Conservation (phyloP, 148 eudicot genomes). For the Heliamphora exappendiculata region DNA sequence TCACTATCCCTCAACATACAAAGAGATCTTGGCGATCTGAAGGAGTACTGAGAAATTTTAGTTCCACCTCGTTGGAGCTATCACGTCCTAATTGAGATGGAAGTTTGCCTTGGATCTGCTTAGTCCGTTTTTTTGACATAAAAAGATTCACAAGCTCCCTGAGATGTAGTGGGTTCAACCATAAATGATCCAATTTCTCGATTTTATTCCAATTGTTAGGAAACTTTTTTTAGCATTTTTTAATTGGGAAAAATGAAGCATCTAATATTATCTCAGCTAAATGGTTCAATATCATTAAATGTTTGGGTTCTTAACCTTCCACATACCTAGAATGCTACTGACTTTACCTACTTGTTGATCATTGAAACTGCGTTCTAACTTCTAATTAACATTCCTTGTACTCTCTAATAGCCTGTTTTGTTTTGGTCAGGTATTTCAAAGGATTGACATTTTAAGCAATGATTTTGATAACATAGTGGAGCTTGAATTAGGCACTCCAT, state of each 20-base stretch:
- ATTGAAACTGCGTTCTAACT: not conserved
- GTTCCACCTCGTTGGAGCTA: no score
- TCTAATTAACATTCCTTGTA: no score
- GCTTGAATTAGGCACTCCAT: constrained; percentile 74
- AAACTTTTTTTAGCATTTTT: not conserved
- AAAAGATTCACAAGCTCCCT: no score
- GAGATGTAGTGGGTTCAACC: not conserved
- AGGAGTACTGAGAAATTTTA: no score
- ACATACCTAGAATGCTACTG: not conserved
- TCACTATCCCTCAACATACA: no score
- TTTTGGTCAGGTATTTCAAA: constrained; percentile 67
- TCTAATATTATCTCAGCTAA: not conserved
- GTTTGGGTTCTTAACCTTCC: not conserved
- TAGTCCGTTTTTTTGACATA: no score
- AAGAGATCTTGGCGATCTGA: no score
- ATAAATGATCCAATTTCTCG: not conserved
- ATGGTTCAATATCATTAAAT: not conserved
- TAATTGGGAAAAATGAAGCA: not conserved
- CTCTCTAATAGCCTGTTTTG: not conserved
- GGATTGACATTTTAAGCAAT: constrained; percentile 79
- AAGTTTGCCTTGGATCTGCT: no score
- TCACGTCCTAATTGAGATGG: no score
- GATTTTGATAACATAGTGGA: constrained; percentile 95
- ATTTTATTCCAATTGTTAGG: not conserved
- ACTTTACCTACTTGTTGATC: not conserved